A percentile compares a stretch with the other conserved stretches of the same genome.
These are phyloP conservation scores for Termitomyces titanicus DNA, from an alignment of 768 basidiomycete species.

Conservation along the genomic window DNA sequence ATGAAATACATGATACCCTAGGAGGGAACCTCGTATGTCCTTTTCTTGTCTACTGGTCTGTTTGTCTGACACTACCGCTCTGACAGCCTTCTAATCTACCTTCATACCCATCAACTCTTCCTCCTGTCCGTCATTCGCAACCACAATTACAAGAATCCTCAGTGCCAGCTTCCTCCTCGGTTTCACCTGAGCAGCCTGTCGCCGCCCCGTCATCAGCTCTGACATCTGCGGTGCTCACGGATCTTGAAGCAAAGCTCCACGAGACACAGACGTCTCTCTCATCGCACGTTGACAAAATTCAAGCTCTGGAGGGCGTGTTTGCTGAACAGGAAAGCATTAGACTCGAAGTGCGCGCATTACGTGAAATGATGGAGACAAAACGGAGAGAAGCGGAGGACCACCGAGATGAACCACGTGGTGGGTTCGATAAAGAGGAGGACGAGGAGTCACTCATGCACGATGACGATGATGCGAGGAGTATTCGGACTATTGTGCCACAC, in stretches of 20 bases:
- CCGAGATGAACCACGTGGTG: slow-evolving; percentile 22
- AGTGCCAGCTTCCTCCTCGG: slow-evolving; percentile 13
- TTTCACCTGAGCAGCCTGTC: slow-evolving; percentile 17
- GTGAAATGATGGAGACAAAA: slow-evolving; percentile 68
- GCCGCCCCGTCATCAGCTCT: slow-evolving; percentile 19
- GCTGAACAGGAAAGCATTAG: slow-evolving; percentile 84
- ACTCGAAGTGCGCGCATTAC: slow-evolving; percentile 67
- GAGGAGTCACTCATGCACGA: slow-evolving; percentile 38
- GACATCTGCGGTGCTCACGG: slow-evolving; percentile 34
- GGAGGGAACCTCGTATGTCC: slow-evolving; percentile 73
- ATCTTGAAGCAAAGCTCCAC: slow-evolving; percentile 78
- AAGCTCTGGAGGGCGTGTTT: slow-evolving; percentile 76
- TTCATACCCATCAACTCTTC: slow-evolving; percentile 61
- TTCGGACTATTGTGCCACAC: slow-evolving; percentile 67
- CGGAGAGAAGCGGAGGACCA: slow-evolving; percentile 39
- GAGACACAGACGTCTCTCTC: slow-evolving; percentile 81
- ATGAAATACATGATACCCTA: slow-evolving; percentile 89
- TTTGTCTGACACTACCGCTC: background rate
- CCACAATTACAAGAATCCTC: slow-evolving; percentile 23
- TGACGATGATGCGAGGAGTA: slow-evolving; percentile 67
- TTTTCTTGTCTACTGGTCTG: background rate
- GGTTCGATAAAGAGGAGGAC: slow-evolving; percentile 31
- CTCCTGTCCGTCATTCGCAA: slow-evolving; percentile 49
- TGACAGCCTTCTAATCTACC: slow-evolving; percentile 63
- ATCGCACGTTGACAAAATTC: slow-evolving; percentile 76